Evolutionary conservation across 805 yeast genomes (phyloP), one percentile per base, ranked within the genome.

Genomic region (Saturnispora ahearnii): DNA sequence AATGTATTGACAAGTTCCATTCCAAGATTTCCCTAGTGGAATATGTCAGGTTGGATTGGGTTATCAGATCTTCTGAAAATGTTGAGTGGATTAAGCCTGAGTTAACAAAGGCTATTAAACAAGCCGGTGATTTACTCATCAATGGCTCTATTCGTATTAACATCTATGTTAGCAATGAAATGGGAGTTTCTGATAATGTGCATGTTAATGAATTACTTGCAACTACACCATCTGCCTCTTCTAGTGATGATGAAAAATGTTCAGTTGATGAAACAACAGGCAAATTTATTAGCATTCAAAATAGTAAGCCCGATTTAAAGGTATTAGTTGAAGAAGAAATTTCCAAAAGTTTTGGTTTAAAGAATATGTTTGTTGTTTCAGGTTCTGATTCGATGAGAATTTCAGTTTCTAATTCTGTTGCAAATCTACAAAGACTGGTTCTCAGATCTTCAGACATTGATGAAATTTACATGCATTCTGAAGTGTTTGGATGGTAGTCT

Each of bases 401-500:
- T 18, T 62, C 64, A 10, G 70, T 70, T 30, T 72, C 75, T 11
- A 64, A 64, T 40, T 63, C 65, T 0, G 73, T 69, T 7, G 72
- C 81, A 0, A 22, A 59, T 1, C 49, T 73, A 11, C 82, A 77
- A 55, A 64, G 58, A 21, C 63, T 62, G 38, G 61, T 68, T 2
- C 51, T 57, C 32, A 34, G 50, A 52, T 53, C 57, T 1, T 49
- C 54, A 4, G 44, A 49, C 1, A 60, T 73, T 12, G 71, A 70
- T 42, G 81, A 77, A 56, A 62, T 76, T 12, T 75, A 68, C 49
- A 58, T 77, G 30, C 80, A 77, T 53, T 73, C 80, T 0, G 82
- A 77, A 56, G 62, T 72, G 32, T 77, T 74, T 57, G 77, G 78
- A 1, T 77, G 70, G 67, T 69, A 48, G 30, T 34, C 18, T 9